These are phyloP conservation scores for Monosporascus sp. DNA, from an alignment of 2,329 filamentous ascomycete genomes.

Conservation along the genomic window DNA sequence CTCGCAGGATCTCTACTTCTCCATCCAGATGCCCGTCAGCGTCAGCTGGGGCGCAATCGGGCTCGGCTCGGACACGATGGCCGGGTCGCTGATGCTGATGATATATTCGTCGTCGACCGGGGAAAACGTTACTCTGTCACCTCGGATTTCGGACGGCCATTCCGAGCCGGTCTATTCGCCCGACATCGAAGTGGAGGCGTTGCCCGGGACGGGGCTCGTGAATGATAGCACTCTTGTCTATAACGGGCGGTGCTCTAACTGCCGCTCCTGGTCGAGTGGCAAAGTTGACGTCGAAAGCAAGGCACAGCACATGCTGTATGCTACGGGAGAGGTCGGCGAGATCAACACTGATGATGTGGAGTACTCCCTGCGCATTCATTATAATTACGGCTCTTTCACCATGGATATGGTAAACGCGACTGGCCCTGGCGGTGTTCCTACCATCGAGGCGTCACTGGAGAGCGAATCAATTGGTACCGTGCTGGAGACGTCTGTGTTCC, in stretches of 20 bases:
- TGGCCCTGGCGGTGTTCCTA: constrained; percentile 37
- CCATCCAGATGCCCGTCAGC: constrained; percentile 39
- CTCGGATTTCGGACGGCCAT: constrained; percentile 44
- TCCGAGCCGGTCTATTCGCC: constrained; percentile 45
- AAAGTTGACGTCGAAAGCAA: constrained; percentile 44
- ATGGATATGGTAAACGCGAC: constrained; percentile 50
- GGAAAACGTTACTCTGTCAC: constrained; percentile 50
- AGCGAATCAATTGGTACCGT: constrained; percentile 24
- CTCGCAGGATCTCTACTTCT: constrained; percentile 46
- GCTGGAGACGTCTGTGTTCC: constrained; percentile 20
- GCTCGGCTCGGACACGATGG: constrained; percentile 47
- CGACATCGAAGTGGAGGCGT: constrained; percentile 36
- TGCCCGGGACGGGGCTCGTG: constrained; percentile 42
- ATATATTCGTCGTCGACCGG: constrained; percentile 43
- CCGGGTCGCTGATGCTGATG: constrained; percentile 47
- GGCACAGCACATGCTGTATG: constrained; percentile 48
- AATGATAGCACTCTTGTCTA: constrained; percentile 41
- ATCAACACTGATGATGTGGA: constrained; percentile 36
- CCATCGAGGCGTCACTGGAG: constrained; percentile 28
- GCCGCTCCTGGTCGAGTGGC: constrained; percentile 45
- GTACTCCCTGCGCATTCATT: constrained; percentile 46
- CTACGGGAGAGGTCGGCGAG: constrained; percentile 42
- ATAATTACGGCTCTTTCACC: constrained; percentile 47
- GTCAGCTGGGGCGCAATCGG: constrained; percentile 51
- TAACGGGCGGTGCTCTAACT: constrained; percentile 48